These are phyloP conservation scores for Kluyveromyces starmeri DNA, from an alignment of 805 yeast genomes.

Conservation along the genomic window DNA sequence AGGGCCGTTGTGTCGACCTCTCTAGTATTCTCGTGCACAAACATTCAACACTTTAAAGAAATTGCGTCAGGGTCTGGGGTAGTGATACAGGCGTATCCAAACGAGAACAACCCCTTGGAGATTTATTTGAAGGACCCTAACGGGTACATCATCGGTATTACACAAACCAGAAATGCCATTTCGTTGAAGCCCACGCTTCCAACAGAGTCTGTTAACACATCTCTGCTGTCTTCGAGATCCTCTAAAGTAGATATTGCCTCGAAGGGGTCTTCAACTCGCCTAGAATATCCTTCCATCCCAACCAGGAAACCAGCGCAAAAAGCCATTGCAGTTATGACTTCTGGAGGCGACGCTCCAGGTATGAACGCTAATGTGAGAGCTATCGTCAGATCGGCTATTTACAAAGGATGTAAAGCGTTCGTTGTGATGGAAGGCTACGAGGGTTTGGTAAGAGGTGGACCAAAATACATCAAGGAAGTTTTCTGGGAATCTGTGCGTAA, in stretches of 20 bases:
- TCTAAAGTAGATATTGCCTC: conserved; percentile 20
- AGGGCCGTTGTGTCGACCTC: conserved; percentile 36
- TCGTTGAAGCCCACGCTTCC: conserved; percentile 32
- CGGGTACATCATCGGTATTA: conserved; percentile 75
- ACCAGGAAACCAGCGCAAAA: conserved; percentile 35
- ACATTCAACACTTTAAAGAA: conserved; percentile 21
- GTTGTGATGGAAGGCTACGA: conserved; percentile 69
- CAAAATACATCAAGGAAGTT: conserved; percentile 45
- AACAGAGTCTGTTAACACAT: conserved; percentile 8
- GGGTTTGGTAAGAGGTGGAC: conserved; percentile 62
- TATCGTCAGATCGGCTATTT: conserved; percentile 59
- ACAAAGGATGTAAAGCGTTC: conserved; percentile 53
- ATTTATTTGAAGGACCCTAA: conserved; percentile 74
- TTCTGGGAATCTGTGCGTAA: conserved; percentile 68
- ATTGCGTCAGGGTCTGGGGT: conserved; percentile 20
- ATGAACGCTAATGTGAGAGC: conserved; percentile 74
- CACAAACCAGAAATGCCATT: conserved; percentile 50
- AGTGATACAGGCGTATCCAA: conserved; percentile 54
- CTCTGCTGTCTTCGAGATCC: conserved; percentile 14
- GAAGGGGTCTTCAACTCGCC: conserved; percentile 11
- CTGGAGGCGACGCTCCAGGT: conserved; percentile 79
- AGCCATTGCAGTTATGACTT: conserved; percentile 69
- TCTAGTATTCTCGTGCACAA: conserved; percentile 30
- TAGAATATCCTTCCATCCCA: conserved; percentile 16
- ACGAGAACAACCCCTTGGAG: conserved; percentile 65